Evolutionary conservation across 2,329 filamentous ascomycete genomes (phyloP).

Genomic region (Colletotrichum spinosum): DNA sequence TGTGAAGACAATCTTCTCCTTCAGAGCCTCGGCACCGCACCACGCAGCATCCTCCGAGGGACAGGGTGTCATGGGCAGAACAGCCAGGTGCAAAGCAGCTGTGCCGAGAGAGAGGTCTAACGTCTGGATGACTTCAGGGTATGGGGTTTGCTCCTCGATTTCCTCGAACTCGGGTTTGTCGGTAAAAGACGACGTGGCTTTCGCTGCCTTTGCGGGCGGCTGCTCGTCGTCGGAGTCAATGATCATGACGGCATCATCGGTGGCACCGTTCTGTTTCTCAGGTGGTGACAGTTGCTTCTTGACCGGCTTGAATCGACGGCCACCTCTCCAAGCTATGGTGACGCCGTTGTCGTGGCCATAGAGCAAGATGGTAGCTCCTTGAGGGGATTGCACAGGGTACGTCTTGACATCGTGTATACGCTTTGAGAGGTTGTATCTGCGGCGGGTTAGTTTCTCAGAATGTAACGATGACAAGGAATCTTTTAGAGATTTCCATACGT

Average conservation of each 20-base stretch:
- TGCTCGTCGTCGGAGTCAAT: slow-evolving; percentile 73
- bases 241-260: slow-evolving; percentile 68
- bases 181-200: slow-evolving; percentile 47
- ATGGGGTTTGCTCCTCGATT: slow-evolving; percentile 56
- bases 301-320: slow-evolving; percentile 65
- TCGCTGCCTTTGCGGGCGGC: slow-evolving; percentile 48
- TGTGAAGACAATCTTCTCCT: slow-evolving; percentile 70
- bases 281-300: slow-evolving; percentile 47
- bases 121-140: slow-evolving; percentile 68
- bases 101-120: slow-evolving; percentile 71
- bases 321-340: slow-evolving; percentile 72
- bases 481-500: slow-evolving; percentile 51
- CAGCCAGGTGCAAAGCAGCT: slow-evolving; percentile 66
- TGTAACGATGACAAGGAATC: neutral
- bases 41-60: slow-evolving; percentile 61
- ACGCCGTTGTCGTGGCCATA: slow-evolving; percentile 74
- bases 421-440: slow-evolving; percentile 69
- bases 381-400: slow-evolving; percentile 71
- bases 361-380: slow-evolving; percentile 72
- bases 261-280: slow-evolving; percentile 64
- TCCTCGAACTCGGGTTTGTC: slow-evolving; percentile 72
- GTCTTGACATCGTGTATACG: slow-evolving; percentile 70
- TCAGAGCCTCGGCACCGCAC: slow-evolving; percentile 61
- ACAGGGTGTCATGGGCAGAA: slow-evolving; percentile 64
- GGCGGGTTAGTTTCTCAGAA: neutral